Base-by-base conservation (phyloP, 2,329 filamentous ascomycete genomes). In the Hypoxylon sp. region DNA sequence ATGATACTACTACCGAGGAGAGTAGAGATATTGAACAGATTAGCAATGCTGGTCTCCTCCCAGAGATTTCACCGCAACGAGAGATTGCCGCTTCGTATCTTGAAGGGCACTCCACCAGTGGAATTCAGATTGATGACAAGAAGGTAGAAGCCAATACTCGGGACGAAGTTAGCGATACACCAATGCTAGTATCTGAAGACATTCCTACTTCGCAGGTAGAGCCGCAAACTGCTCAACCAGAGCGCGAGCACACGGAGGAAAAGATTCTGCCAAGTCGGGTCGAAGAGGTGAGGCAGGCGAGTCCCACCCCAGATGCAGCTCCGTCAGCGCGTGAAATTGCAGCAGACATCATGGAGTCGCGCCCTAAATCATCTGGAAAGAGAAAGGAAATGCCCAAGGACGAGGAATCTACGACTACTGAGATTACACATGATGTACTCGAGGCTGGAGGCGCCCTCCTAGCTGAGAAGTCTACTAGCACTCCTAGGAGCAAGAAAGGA, bases 361-460 rank as follows among this genome's bases (percentile, higher is more conserved):
- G 45, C 38, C 34, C 51, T 28, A 51, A 48, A 25, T 65, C 68
- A 36, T 50, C 70, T 2, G 38, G 53, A 30, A 69, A 59, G 21
- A 59, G 65, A 34, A 68, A 66, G 21, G 53, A 71, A 46, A 49
- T 50, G 13, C 9, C 36, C 38, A 49, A 69, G 10, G 60, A 69
- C 19, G 36, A 65, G 10, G 60, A 41, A 10, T 23, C 56, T 17
- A 56, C 55, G 7, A 51, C 65, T 19, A 70, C 61, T 19, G 72
- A 73, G 14, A 63, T 71, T 36, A 69, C 65, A 6, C 71, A 74
- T 14, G 77, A 79, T 17, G 74, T 79, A 14, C 71, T 78, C 36
- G 72, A 81, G 45, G 75, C 78, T 34, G 75, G 78, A 14, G 78
- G 77, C 21, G 73, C 79, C n/a, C 71, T 78, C 32, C 72, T 81